Evolutionary conservation across 2,329 filamentous ascomycete genomes (phyloP), one percentile per base, ranked within the genome.

Genomic region (Calonectria fujianensis): DNA sequence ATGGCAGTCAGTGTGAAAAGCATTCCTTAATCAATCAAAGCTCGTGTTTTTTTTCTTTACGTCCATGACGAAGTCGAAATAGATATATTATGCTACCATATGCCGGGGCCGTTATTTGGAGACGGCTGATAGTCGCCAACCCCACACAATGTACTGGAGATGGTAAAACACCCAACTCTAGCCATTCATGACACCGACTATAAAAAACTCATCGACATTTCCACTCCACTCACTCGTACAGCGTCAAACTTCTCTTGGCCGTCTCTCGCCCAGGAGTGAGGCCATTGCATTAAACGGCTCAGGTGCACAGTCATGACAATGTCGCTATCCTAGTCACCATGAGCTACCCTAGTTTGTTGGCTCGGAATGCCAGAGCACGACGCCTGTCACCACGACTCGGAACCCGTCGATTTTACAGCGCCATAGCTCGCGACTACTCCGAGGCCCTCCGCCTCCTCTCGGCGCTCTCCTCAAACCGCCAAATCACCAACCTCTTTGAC

Each of bases 401-500:
- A 51, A 51, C n/a, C 13, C 27, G 68, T 61, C 76, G 77, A 41
- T 45, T 74, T 32, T 69, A 77, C 31, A 71, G 59, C 70, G 79
- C 73, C 61, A 72, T 74, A 54, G 70, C 80, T 9, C 87, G 85
- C 74, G 85, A 85, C 29, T 92, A 92, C 79, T 84, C 93, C 85
- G 91, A 92, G 79, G 96, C 96, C 48, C 92, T 98, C 50, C 84
- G 89, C 69, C 92, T 93, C 72, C 91, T 98, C 78, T 93, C 95
- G 79, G 91, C 91, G 64, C 89, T 98, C 69, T 94, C 96, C 81
- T 94, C 94, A 70, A 98, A 98, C 84, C 93, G 93, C 80, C 90
- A 93, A 50, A 88, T 94, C 73, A 89, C 87, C 10, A 83, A 85
- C 24, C 86, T 90, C 59, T 91, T 91, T 80, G 83, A 85, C 57